Evolutionary conservation across 2,329 filamentous ascomycete species (phyloP).

Genomic region (Gnomoniopsis sp.): DNA sequence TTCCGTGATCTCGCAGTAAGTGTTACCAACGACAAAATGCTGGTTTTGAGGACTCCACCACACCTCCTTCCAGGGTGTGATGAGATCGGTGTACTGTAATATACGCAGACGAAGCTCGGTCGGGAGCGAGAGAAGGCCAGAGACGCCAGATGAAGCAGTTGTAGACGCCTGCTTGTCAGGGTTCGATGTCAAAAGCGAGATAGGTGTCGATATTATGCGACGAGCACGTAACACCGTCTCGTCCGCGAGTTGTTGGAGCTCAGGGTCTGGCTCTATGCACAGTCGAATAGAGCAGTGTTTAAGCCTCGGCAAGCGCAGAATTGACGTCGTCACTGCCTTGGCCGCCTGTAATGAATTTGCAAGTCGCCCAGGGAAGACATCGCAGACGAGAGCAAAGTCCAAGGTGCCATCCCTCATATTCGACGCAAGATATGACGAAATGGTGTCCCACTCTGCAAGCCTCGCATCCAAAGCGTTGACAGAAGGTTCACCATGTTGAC

Average conservation of each 20-base stretch:
- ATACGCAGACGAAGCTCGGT: conserved; percentile 17
- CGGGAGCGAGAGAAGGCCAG: conserved; percentile 7
- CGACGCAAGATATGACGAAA: conserved; percentile 3
- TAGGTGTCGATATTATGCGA: not conserved
- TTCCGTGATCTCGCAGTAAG: not conserved
- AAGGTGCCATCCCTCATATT: not conserved
- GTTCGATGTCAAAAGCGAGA: not conserved
- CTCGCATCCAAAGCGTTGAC: not conserved
- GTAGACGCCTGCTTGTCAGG: not conserved
- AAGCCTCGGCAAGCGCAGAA: conserved; percentile 10
- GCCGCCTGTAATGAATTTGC: not conserved
- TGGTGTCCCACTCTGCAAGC: conserved; percentile 9
- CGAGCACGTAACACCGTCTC: conserved; percentile 8
- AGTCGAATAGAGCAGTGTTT: conserved; percentile 16
- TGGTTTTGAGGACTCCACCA: conserved; percentile 13
- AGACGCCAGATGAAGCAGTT: not conserved
- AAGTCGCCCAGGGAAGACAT: conserved; percentile 1
- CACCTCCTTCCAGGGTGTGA: conserved; percentile 17
- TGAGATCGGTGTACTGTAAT: conserved; percentile 17
- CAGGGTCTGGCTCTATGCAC: not conserved
- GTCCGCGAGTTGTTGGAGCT: conserved; percentile 15
- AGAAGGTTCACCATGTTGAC: not conserved
- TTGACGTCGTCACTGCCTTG: not conserved
- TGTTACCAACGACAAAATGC: not conserved
- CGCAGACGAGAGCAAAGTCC: conserved; percentile 14